These are phyloP conservation scores for Pseudonitzschia multistriata DNA, from an alignment of 108 stramenopile species.

Conservation along the genomic window DNA sequence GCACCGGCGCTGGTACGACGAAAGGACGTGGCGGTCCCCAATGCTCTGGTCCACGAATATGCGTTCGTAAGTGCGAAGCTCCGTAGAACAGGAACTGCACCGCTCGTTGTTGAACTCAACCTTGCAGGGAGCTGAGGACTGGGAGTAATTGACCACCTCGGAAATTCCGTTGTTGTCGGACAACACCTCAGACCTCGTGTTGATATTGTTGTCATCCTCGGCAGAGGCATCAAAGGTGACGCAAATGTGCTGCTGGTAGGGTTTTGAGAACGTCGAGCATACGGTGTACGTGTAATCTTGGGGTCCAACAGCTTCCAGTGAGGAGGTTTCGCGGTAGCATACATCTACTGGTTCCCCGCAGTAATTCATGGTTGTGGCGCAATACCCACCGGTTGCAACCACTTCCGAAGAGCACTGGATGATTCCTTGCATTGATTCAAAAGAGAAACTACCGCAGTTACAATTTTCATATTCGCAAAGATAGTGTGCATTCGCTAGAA, in stretches of 20 bases:
- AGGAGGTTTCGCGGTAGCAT: not conserved
- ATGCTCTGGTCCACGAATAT: not conserved
- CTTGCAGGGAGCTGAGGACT: not conserved
- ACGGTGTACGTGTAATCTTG: not conserved
- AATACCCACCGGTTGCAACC: not conserved
- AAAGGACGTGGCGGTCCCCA: not conserved
- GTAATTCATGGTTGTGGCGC: not conserved
- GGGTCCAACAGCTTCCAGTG: not conserved
- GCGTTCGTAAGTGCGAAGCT: not conserved
- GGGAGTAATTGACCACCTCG: not conserved
- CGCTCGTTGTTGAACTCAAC: not conserved
- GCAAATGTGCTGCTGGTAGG: constrained; percentile 11
- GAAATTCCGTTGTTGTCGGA: not conserved
- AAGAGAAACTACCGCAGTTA: constrained; percentile 6
- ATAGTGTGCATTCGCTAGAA: not conserved
- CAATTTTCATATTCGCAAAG: not conserved
- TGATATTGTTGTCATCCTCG: not conserved
- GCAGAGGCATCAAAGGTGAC: not conserved
- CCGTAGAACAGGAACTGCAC: not conserved
- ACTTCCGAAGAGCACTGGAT: not conserved
- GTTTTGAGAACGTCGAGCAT: not conserved
- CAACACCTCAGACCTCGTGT: not conserved
- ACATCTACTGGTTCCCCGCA: constrained; percentile 8
- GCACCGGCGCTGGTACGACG: not conserved
- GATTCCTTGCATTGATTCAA: not conserved